Conservation (phyloP, 2,329 filamentous ascomycete species). For the Aspergillus fischeri region DNA sequence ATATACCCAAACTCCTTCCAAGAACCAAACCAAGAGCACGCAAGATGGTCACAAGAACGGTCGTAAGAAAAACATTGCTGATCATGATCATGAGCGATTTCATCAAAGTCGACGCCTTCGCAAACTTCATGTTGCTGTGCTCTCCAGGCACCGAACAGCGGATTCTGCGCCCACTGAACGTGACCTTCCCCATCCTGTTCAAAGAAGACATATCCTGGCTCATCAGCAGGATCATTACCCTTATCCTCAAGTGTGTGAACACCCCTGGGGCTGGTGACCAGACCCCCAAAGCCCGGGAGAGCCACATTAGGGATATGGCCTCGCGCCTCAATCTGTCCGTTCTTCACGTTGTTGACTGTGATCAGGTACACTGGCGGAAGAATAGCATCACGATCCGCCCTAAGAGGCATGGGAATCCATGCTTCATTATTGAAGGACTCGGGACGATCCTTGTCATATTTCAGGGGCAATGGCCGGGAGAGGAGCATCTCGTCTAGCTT, state of each 20-base stretch:
- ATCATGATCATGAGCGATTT: constrained; percentile 15
- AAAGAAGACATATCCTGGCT: constrained; percentile 40
- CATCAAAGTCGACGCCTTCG: constrained; percentile 34
- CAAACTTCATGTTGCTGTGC: constrained; percentile 34
- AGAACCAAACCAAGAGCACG: neutral
- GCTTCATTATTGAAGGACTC: constrained; percentile 38
- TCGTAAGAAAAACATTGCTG: constrained; percentile 16
- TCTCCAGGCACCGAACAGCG: constrained; percentile 36
- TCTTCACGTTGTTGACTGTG: constrained; percentile 34
- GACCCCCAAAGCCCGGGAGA: constrained; percentile 29
- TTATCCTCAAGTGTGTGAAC: constrained; percentile 6
- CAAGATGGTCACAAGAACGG: constrained; percentile 2
- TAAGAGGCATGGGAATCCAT: constrained; percentile 35
- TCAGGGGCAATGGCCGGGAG: constrained; percentile 29
- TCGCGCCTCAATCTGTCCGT: constrained; percentile 32
- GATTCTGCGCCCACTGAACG: constrained; percentile 30
- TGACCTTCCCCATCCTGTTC: constrained; percentile 32
- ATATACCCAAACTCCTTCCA: neutral
- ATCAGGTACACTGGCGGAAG: constrained; percentile 36
- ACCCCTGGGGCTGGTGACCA: constrained; percentile 27
- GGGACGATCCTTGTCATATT: constrained; percentile 27
- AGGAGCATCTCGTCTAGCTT: constrained; percentile 38
- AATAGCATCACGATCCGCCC: constrained; percentile 25
- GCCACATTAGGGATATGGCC: constrained; percentile 34
- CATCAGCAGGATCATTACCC: constrained; percentile 6